Evolutionary conservation across 192 early-diverging fungal species (phyloP), one percentile per base, ranked within the genome.

Genomic region (Entophlyctis luteolus): DNA sequence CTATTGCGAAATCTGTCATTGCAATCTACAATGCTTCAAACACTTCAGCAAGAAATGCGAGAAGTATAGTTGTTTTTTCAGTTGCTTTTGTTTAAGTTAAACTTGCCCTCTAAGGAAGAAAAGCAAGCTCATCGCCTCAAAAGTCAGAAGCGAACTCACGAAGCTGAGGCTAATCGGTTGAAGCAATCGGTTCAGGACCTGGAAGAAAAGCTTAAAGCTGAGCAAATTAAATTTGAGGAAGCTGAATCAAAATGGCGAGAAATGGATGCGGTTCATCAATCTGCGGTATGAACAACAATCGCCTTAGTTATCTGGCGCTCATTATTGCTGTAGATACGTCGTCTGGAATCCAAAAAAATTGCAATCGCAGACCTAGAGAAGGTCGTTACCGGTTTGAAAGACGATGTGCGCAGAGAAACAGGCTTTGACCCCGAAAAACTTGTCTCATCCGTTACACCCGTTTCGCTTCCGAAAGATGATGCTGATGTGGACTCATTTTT

Each of bases 371-470:
- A 63, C 27, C 47, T 63, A 12, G 60, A 63, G 32, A 45, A 48
- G 31, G 48, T 37, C 47, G 60, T 63, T 29, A 50, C 60, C 1
- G 60, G 50, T 20, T 22, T 63, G 22, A 63, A 63, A 49, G 47
- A 49, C 18, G 60, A 63, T 49, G 60, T 63, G 1, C 60, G 60
- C 10, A 23, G 60, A 0, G 60, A 63, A 32, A 63, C 60, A 6
- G 60, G 60, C 22, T 63, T 63, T 33, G 60, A 63, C 14, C 60
- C 60, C 2, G 60, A 63, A 25, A 63, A 63, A 12, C 28, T 63
- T 48, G 60, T 37, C 20, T 31, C 54, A 5, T 55, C 54, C 54
- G 36, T 29, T 31, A 10, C 28, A 20, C 31, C 54, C n/a, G n/a
- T n/a, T n/a, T n/a, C n/a, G n/a, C n/a, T 53, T 53, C 50, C 25